Evolutionary conservation across 441 rosid genomes (phyloP).

Genomic region (Bruguiera hainesii): DNA sequence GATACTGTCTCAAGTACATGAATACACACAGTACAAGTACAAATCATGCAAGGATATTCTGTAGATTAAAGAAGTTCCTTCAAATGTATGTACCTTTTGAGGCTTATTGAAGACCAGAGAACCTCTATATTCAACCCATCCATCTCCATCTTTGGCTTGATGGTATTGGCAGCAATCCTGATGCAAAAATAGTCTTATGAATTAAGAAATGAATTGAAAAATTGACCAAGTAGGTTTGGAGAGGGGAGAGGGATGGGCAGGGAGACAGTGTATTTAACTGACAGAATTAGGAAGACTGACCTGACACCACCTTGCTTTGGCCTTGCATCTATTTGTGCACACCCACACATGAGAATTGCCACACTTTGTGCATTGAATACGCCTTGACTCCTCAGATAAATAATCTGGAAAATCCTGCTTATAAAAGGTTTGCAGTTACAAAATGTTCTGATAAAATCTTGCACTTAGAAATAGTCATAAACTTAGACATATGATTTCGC

Average conservation of each 20-base stretch:
- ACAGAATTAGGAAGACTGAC: conserved; percentile 37
- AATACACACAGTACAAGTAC: too few relatives aligned
- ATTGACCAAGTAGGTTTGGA: background rate
- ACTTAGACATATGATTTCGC: conserved; percentile 13
- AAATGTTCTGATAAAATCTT: background rate
- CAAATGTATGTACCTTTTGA: conserved; percentile 56
- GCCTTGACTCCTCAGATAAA: conserved; percentile 88
- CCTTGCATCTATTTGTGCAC: conserved; percentile 82
- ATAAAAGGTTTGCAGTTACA: conserved; percentile 14
- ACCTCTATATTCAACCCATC: conserved; percentile 97
- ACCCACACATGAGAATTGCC: conserved; percentile 95
- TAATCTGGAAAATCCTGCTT: conserved; percentile 60
- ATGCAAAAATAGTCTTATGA: conserved; percentile 13
- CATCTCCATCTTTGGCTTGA: conserved; percentile 99
- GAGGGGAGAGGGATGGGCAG: too few relatives aligned
- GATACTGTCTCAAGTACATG: too few relatives aligned
- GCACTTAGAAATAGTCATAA: background rate
- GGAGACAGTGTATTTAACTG: background rate
- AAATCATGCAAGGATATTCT: too few relatives aligned
- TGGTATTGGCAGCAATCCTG: conserved; percentile 97
- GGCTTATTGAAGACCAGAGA: conserved; percentile 76
- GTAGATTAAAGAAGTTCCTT: background rate
- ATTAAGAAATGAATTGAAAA: conserved; percentile 6
- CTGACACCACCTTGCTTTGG: conserved; percentile 99
- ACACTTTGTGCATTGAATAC: conserved; percentile 95